Percentiles rank a stretch among this genome's conserved stretches.
Evolutionary conservation across 352 stramenopile species (phyloP).

Genomic region (Pythium plurisporium): DNA sequence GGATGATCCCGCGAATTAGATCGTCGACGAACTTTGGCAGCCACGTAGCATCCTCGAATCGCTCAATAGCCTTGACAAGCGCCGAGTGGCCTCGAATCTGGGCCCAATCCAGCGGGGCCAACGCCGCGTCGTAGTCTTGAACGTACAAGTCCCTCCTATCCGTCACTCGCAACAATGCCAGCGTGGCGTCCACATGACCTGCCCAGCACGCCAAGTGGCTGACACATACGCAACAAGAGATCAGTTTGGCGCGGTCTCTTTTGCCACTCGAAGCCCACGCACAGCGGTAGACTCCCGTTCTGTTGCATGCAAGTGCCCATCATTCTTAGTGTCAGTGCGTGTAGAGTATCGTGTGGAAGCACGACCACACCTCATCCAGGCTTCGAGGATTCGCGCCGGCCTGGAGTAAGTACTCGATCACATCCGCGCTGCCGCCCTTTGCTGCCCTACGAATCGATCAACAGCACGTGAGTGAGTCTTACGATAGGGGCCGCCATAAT

Average conservation of each 20-base stretch:
- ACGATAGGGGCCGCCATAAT: not conserved
- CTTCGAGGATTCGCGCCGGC: constrained; percentile 43
- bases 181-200: constrained; percentile 49
- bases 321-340: no score
- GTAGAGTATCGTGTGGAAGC: not conserved
- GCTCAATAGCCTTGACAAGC: constrained; percentile 46
- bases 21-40: constrained; percentile 69
- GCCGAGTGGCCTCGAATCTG: constrained; percentile 39
- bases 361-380: constrained; percentile 40
- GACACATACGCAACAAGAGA: not conserved
- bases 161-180: constrained; percentile 42
- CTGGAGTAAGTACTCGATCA: constrained; percentile 54
- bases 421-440: constrained; percentile 43
- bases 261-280: not conserved
- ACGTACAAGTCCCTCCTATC: constrained; percentile 60
- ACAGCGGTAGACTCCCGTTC: constrained; percentile 71
- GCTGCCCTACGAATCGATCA: constrained; percentile 38
- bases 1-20: constrained; percentile 59
- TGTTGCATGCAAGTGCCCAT: constrained; percentile 8
- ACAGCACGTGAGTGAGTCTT: not conserved
- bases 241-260: not conserved
- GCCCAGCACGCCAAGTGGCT: constrained; percentile 70
- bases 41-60: constrained; percentile 63
- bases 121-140: constrained; percentile 54
- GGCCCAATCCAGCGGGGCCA: constrained; percentile 58